Conservation (phyloP, 345 rosid species). For the Rhodamnia rubescens region DNA sequence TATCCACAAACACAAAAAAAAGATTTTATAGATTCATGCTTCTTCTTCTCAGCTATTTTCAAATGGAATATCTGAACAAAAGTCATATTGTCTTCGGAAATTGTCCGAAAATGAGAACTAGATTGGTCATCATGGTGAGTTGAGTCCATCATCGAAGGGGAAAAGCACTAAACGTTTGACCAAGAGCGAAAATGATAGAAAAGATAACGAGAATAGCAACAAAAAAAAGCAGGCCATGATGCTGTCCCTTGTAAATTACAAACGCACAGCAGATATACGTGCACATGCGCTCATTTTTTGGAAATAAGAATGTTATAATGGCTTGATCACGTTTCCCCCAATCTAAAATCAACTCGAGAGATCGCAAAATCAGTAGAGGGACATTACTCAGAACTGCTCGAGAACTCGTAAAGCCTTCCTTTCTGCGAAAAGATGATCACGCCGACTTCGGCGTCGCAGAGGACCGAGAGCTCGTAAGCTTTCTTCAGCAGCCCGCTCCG, state of each 20-base stretch:
- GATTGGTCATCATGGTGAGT: background rate
- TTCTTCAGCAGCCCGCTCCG: constrained; percentile 6
- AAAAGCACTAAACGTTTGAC: background rate
- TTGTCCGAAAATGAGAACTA: background rate
- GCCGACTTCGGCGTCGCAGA: constrained; percentile 2
- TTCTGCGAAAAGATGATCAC: constrained; percentile 3
- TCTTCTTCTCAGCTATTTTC: background rate
- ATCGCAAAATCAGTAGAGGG: background rate
- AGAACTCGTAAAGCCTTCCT: constrained; percentile 3
- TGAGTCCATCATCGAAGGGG: background rate
- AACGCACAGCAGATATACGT: background rate
- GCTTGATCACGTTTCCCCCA: background rate
- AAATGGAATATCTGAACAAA: background rate
- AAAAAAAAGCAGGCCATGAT: background rate
- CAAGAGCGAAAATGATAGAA: background rate
- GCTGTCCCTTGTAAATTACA: background rate
- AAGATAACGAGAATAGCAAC: background rate
- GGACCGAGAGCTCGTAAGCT: constrained; percentile 5
- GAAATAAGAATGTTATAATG: background rate
- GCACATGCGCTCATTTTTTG: background rate
- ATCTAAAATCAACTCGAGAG: background rate
- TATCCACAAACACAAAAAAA: background rate
- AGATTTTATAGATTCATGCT: background rate
- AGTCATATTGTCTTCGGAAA: background rate
- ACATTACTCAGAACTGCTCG: background rate